Evolutionary conservation across 1,284 basidiomycete genomes (phyloP), one percentile per base, ranked within the genome.

Genomic region (Clitocybe nebularis): DNA sequence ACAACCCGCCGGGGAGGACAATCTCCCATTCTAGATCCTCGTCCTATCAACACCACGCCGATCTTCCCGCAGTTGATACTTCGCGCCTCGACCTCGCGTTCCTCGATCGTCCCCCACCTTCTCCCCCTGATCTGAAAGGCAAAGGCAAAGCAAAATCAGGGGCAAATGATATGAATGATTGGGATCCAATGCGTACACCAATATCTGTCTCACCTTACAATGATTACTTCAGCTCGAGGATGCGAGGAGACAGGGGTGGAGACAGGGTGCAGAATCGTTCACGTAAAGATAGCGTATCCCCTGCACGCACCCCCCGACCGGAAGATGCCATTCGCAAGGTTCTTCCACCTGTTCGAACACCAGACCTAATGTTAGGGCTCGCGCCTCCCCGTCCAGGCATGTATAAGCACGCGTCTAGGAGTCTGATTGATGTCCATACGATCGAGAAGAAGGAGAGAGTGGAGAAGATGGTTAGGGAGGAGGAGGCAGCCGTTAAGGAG

Each of bases 401-500:
- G 48, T 82, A 81, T 55, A 72, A 75, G 38, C 81, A 79, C 21
- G 72, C 74, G 0, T 89, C 88, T 21, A 73, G 53, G 45, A 74
- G 71, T 44, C 60, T 71, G 53, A 57, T 79, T 39, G 67, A 78
- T 60, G 47, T 71, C 19, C 57, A 61, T 44, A 56, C 56, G 14
- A 45, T 56, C 7, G 61, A 53, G 46, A 59, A 53, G 43, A 62
- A 58, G 46, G 62, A 63, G 44, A 56, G 44, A 50, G 53, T 56
- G 17, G 60, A 59, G 52, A 53, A 50, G 52, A 57, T 59, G 47
- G 58, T 63, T 24, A 58, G 50, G 46, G 58, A 56, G 20, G 56
- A 57, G 41, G 51, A 53, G 25, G 58, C 51, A 57, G 60, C 50
- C 48, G 59, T 53, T 49, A 56, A 43, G 46, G 52, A 51, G 45